Evolutionary conservation across 106 monocot genomes (phyloP).

Genomic region (Allium cepa): DNA sequence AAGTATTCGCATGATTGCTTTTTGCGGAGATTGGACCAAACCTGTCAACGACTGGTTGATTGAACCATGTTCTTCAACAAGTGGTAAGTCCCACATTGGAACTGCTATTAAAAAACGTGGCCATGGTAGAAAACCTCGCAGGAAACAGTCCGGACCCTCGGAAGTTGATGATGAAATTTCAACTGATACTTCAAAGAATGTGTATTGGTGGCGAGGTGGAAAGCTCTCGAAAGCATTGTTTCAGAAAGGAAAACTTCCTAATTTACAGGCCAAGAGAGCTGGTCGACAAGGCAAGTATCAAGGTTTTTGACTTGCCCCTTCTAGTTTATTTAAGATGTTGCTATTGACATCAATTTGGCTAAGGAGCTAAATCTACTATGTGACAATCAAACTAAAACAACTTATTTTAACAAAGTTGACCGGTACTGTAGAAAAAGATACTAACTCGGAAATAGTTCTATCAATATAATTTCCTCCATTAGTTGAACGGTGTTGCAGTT

Average conservation of each 20-base stretch:
- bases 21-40: constrained; percentile 57
- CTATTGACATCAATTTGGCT: too few species aligned
- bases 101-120: constrained; percentile 35
- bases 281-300: constrained; percentile 60
- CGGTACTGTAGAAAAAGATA: too few species aligned
- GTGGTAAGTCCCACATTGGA: constrained; percentile 14
- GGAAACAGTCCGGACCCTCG: constrained; percentile 22
- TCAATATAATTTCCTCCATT: too few species aligned
- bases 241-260: constrained; percentile 38
- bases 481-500: too few species aligned
- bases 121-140: constrained; percentile 26
- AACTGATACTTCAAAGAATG: constrained; percentile 33
- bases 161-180: constrained; percentile 13
- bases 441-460: too few species aligned
- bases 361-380: too few species aligned
- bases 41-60: constrained; percentile 26
- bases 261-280: constrained; percentile 34
- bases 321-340: too few species aligned
- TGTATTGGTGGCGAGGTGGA: constrained; percentile 66
- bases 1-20: constrained; percentile 60
- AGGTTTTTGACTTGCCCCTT: neutral
- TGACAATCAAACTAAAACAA: too few species aligned
- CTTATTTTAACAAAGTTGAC: too few species aligned
- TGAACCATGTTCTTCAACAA: constrained; percentile 15
- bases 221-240: constrained; percentile 41